phyloP scores from a whole-genome alignment of 2,329 filamentous ascomycete genomes.

The Xylaria sp. region DNA sequence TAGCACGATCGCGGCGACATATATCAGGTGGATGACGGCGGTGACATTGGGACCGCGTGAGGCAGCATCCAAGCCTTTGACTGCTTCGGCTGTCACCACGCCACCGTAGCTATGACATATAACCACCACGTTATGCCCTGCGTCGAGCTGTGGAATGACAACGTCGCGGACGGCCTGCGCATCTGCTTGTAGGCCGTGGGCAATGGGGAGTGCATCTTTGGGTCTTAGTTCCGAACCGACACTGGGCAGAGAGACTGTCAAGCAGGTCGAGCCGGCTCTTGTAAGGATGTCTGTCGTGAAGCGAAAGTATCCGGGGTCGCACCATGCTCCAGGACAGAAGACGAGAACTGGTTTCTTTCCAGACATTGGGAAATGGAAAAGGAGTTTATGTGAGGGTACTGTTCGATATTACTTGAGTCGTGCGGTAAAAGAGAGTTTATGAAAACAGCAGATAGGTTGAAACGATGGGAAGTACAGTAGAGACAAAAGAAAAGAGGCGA shows the following conservation, averaged over 20 bases:
- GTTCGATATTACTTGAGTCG: not conserved
- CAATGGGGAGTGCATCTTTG: slow-evolving; percentile 19
- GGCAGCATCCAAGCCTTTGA: slow-evolving; percentile 25
- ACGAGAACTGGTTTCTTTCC: slow-evolving; percentile 26
- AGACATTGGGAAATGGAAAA: slow-evolving; percentile 13
- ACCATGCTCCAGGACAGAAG: slow-evolving; percentile 31
- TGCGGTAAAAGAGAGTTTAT: not conserved
- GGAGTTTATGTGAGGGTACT: not conserved
- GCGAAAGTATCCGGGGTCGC: slow-evolving; percentile 19
- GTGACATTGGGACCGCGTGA: slow-evolving; percentile 19
- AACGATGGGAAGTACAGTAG: not conserved
- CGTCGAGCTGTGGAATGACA: slow-evolving; percentile 26
- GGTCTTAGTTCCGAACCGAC: slow-evolving; percentile 22
- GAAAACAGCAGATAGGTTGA: not conserved
- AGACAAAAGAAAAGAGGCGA: not conserved
- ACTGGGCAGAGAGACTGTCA: slow-evolving; percentile 26
- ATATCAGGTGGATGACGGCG: slow-evolving; percentile 29
- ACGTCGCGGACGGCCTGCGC: slow-evolving; percentile 23
- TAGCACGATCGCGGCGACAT: slow-evolving; percentile 29
- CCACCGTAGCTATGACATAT: slow-evolving; percentile 33
- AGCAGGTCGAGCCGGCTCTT: slow-evolving; percentile 25
- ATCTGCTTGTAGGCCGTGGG: slow-evolving; percentile 25
- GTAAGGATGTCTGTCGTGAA: slow-evolving; percentile 27
- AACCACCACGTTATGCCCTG: slow-evolving; percentile 27
- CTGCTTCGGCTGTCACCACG: slow-evolving; percentile 30